A percentile compares a stretch with the other conserved stretches of the same genome.
These are phyloP conservation scores for Phytophthora lateralis DNA, from an alignment of 352 stramenopile genomes.

Conservation along the genomic window DNA sequence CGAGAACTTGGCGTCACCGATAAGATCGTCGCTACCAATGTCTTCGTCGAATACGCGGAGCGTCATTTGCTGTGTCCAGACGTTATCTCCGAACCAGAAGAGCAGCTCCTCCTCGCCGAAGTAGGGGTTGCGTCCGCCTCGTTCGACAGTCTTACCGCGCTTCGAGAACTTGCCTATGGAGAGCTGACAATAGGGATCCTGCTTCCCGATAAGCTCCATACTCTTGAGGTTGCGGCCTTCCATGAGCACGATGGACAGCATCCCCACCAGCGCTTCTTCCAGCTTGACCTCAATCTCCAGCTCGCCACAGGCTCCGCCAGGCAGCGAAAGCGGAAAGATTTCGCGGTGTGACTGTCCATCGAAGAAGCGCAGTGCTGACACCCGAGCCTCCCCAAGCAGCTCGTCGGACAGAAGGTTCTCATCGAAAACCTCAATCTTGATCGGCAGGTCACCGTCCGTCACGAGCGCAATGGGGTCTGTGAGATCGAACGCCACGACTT, in stretches of 20 bases:
- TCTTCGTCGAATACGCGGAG: constrained; percentile 89
- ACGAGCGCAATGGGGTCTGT: constrained; percentile 76
- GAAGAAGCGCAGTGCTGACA: constrained; percentile 85
- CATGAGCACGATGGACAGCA: constrained; percentile 86
- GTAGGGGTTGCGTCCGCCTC: constrained; percentile 89
- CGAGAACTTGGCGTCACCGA: constrained; percentile 77
- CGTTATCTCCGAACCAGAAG: constrained; percentile 91
- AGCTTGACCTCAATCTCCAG: constrained; percentile 77
- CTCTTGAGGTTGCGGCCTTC: constrained; percentile 91
- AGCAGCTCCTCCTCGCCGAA: constrained; percentile 92
- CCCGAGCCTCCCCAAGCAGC: constrained; percentile 65
- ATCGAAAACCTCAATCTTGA: constrained; percentile 86
- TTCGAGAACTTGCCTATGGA: constrained; percentile 71
- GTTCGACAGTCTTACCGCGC: constrained; percentile 73
- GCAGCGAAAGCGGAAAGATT: constrained; percentile 60
- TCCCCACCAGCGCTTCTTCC: constrained; percentile 79
- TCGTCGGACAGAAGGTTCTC: constrained; percentile 90
- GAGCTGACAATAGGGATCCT: constrained; percentile 92
- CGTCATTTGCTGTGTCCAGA: constrained; percentile 85
- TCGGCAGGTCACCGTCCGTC: constrained; percentile 67
- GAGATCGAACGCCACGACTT: constrained; percentile 83
- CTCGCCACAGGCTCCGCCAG: constrained; percentile 46
- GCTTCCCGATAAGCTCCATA: constrained; percentile 90
- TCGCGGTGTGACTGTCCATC: constrained; percentile 67
- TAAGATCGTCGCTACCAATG: constrained; percentile 89